These are phyloP conservation scores for Xylariaceae sp. DNA, from an alignment of 2,329 filamentous ascomycete species.

Conservation along the genomic window DNA sequence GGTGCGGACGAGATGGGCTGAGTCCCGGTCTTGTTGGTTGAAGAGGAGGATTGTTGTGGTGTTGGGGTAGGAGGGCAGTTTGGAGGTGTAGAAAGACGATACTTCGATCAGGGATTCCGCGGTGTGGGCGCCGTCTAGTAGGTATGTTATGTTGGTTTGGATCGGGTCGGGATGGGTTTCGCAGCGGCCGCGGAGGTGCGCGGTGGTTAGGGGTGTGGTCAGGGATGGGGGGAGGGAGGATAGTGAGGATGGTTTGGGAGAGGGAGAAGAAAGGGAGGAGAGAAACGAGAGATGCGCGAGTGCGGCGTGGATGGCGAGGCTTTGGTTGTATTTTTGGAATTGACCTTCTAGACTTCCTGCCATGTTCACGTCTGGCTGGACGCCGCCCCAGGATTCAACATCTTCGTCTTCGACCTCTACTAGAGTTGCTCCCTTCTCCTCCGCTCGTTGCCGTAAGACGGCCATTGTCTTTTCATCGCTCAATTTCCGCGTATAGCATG, in stretches of 20 bases:
- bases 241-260: conserved; percentile 57
- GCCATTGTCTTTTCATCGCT: conserved; percentile 42
- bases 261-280: conserved; percentile 55
- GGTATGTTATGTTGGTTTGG: conserved; percentile 59
- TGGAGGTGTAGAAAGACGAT: conserved; percentile 70
- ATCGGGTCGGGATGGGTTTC: conserved; percentile 54
- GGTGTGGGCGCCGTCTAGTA: conserved; percentile 86
- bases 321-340: conserved; percentile 60
- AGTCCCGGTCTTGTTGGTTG: conserved; percentile 88
- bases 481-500: conserved; percentile 60
- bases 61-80: conserved; percentile 20
- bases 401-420: conserved; percentile 41
- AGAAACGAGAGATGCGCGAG: conserved; percentile 51
- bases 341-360: conserved; percentile 43
- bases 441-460: conserved; percentile 59
- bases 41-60: conserved; percentile 66
- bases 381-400: conserved; percentile 42
- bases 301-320: conserved; percentile 55
- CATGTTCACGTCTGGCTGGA: conserved; percentile 23
- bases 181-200: conserved; percentile 72
- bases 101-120: conserved; percentile 76
- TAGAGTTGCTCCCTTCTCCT: conserved; percentile 50
- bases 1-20: conserved; percentile 59
- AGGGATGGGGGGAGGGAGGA: conserved; percentile 51
- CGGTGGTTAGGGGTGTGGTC: conserved; percentile 61